phyloP scores from a whole-genome alignment of 805 yeast species.

The Kodamaea jinghongensis region DNA sequence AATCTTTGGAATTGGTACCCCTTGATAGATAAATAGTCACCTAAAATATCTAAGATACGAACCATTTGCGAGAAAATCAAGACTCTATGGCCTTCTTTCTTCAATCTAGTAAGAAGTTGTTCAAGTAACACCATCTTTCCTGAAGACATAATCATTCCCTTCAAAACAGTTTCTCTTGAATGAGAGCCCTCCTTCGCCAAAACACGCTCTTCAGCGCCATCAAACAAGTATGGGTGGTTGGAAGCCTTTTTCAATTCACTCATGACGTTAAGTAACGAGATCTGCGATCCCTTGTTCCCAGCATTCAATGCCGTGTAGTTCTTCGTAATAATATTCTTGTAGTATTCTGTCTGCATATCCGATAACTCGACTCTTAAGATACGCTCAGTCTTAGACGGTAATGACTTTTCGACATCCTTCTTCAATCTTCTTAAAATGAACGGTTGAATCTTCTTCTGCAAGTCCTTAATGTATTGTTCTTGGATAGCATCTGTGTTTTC shows the following conservation, averaged over 20 bases:
- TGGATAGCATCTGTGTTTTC: conserved; percentile 85
- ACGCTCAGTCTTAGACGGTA: conserved; percentile 94
- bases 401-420: conserved; percentile 94
- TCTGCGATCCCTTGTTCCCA: conserved; percentile 75
- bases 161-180: conserved; percentile 74
- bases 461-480: conserved; percentile 80
- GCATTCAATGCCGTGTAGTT: conserved; percentile 89
- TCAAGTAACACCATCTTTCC: conserved; percentile 98
- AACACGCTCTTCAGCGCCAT: conserved; percentile 85
- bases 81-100: conserved; percentile 94
- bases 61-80: conserved; percentile 97
- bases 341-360: conserved; percentile 92
- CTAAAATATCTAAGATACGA: conserved; percentile 88
- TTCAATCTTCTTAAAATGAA: conserved; percentile 89
- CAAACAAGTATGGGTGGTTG: conserved; percentile 94
- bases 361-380: conserved; percentile 93
- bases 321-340: conserved; percentile 87
- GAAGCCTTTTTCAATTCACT: conserved; percentile 95
- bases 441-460: conserved; percentile 85
- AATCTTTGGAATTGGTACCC: conserved; percentile 88
- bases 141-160: conserved; percentile 94
- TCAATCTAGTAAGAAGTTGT: conserved; percentile 76
- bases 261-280: conserved; percentile 88
- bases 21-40: conserved; percentile 85
- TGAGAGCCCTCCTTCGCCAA: conserved; percentile 49